Conservation (phyloP, 179 eudicot species). For the Silene coronaria region DNA sequence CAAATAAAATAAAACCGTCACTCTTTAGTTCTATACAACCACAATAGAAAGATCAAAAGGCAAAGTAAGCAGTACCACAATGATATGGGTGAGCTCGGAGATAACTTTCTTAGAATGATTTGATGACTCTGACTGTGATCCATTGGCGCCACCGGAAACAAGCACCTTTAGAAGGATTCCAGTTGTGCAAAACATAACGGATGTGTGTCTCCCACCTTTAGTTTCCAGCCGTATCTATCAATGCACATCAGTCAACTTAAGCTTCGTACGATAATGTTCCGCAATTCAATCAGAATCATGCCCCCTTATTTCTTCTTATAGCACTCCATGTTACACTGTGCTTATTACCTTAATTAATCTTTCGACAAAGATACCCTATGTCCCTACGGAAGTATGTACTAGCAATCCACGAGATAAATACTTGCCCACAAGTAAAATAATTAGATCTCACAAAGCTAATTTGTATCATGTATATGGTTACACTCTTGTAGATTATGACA, state of each 20-base stretch:
- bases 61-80: conserved; percentile 57
- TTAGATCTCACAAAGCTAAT: background rate
- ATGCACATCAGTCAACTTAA: conserved; percentile 8
- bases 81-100: conserved; percentile 66
- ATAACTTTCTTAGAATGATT: conserved; percentile 25
- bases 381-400: background rate
- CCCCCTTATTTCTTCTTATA: too few relatives aligned
- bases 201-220: conserved; percentile 75
- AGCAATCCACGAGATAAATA: background rate
- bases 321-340: background rate
- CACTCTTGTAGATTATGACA: background rate
- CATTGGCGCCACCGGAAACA: conserved; percentile 42
- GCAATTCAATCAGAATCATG: background rate
- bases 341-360: background rate
- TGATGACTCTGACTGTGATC: conserved; percentile 30
- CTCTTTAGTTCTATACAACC: background rate
- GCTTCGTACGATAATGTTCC: background rate
- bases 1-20: background rate
- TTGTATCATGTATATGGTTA: too few relatives aligned
- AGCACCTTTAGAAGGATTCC: conserved; percentile 76
- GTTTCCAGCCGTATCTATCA: conserved; percentile 78
- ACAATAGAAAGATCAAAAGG: conserved; percentile 4
- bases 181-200: conserved; percentile 78
- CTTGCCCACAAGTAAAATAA: background rate
- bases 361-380: background rate